phyloP scores from a whole-genome alignment of 257 asterid genomes.

The Petunia secreta region DNA sequence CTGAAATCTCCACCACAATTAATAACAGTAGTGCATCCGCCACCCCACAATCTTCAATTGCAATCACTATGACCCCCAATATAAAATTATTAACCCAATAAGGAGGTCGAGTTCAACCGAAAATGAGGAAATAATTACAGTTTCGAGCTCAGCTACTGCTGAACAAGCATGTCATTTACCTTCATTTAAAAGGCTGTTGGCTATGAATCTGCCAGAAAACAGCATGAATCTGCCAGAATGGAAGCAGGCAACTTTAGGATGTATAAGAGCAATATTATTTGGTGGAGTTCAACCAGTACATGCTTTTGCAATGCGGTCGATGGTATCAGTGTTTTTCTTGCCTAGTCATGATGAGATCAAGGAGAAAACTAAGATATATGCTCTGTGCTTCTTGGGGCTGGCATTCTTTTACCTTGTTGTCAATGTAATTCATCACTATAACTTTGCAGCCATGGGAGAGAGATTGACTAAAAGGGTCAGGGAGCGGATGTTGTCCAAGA shows the following conservation, averaged over 20 bases:
- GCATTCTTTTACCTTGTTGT: conserved; percentile 67
- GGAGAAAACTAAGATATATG: conserved; percentile 54
- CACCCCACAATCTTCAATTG: too few relatives aligned
- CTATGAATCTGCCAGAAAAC: conserved; percentile 51
- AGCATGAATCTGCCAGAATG: conserved; percentile 61
- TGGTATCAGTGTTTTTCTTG: conserved; percentile 68
- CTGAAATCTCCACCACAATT: conserved; percentile 28
- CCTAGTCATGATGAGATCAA: conserved; percentile 62
- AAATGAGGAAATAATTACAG: conserved; percentile 31
- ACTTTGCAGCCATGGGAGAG: conserved; percentile 96
- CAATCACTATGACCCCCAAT: conserved; percentile 37
- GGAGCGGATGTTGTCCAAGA: conserved; percentile 80
- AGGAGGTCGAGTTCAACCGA: conserved; percentile 65
- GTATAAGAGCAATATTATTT: conserved; percentile 59
- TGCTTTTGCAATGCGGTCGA: conserved; percentile 77
- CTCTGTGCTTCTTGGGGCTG: conserved; percentile 68
- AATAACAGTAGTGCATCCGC: too few relatives aligned
- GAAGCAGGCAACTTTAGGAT: conserved; percentile 72
- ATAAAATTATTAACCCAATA: conserved; percentile 50
- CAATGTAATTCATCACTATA: conserved; percentile 74
- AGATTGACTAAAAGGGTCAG: conserved; percentile 79
- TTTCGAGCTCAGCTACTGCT: background rate
- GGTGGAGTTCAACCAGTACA: conserved; percentile 86
- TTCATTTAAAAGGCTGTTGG: conserved; percentile 68
- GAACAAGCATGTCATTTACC: conserved; percentile 62